These are phyloP conservation scores for Fusarium haematococcum DNA, from an alignment of 2,329 filamentous ascomycete genomes.

Conservation along the genomic window DNA sequence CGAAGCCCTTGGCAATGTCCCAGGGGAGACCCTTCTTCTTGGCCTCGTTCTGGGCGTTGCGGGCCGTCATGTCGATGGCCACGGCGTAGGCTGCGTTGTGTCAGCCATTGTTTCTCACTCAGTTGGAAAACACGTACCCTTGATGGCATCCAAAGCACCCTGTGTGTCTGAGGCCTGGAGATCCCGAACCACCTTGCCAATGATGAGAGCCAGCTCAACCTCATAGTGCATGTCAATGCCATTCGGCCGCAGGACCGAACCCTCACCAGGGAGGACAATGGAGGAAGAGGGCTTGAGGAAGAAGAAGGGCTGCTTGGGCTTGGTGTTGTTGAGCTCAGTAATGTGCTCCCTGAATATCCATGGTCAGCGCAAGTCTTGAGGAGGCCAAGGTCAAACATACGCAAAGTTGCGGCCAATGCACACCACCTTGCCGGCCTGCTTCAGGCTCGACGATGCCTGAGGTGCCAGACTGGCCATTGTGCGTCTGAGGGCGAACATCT, in stretches of 20 bases:
- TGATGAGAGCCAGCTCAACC: constrained; percentile 90
- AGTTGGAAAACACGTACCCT: constrained; percentile 62
- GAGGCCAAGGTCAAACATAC: constrained; percentile 60
- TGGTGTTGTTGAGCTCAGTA: constrained; percentile 86
- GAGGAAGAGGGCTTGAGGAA: constrained; percentile 95
- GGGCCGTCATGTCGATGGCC: constrained; percentile 96
- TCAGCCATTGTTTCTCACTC: constrained; percentile 10
- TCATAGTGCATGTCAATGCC: constrained; percentile 94
- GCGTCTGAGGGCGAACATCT: constrained; percentile 53
- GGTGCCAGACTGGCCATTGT: constrained; percentile 55
- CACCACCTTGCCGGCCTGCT: constrained; percentile 78
- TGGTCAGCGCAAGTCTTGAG: constrained; percentile 18
- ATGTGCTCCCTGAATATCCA: constrained; percentile 80
- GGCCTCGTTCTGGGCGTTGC: constrained; percentile 94
- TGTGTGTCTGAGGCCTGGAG: constrained; percentile 78
- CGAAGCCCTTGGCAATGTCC: constrained; percentile 97
- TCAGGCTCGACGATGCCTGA: constrained; percentile 58
- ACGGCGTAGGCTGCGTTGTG: constrained; percentile 78
- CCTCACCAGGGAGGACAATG: constrained; percentile 81
- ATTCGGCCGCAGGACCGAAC: constrained; percentile 83
- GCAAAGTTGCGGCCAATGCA: constrained; percentile 98
- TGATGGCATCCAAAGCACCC: constrained; percentile 84
- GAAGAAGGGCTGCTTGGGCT: constrained; percentile 97
- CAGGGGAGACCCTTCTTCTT: constrained; percentile 96
- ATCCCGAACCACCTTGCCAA: constrained; percentile 84